Evolutionary conservation across 257 asterid genomes (phyloP), one percentile per base, ranked within the genome.

Genomic region (Solanum lycopersicoides): DNA sequence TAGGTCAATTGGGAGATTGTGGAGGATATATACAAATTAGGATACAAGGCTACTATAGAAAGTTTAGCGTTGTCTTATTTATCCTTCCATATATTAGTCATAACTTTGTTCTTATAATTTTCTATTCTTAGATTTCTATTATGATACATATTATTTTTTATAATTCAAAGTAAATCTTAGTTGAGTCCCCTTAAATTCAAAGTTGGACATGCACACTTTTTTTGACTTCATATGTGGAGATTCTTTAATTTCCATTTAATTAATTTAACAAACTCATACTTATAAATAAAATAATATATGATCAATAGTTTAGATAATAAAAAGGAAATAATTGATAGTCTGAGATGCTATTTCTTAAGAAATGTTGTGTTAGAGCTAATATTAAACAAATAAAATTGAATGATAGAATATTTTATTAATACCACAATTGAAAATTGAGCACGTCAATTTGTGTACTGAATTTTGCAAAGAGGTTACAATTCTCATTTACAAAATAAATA

Each of bases 291-390:
- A 37, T 37, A 0, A 23, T 5, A 63, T 11, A 2, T 63, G 69
- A 23, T 56, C 15, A 4, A 60, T 23, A 63, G 25, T 60, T 60
- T 60, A 60, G 14, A 60, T 60, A 21, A 30, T 13, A 60, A 60
- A 23, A 23, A 16, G 15, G 1, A 60, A 60, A 23, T 60, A 60
- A 23, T 23, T 60, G 15, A 56, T 56, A 56, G 5, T 56, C 7
- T 18, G 10, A 53, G n/a, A 53, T 53, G 0, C 2, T 53, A 53
- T 0, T 53, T 3, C 0, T 53, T 1, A 53, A 53, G 4, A 53
- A 53, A 53, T 53, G 2, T 53, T 53, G 1, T 53, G 63, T 53
- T 53, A 11, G n/a, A 53, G n/a, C 0, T 3, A 53, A 53, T 53
- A 53, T 23, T 53, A 0, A 53, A 56, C 11, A 56, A 56, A 56